Conservation (phyloP, 2,329 filamentous ascomycete species). For the Chrysoporthe puriensis region DNA sequence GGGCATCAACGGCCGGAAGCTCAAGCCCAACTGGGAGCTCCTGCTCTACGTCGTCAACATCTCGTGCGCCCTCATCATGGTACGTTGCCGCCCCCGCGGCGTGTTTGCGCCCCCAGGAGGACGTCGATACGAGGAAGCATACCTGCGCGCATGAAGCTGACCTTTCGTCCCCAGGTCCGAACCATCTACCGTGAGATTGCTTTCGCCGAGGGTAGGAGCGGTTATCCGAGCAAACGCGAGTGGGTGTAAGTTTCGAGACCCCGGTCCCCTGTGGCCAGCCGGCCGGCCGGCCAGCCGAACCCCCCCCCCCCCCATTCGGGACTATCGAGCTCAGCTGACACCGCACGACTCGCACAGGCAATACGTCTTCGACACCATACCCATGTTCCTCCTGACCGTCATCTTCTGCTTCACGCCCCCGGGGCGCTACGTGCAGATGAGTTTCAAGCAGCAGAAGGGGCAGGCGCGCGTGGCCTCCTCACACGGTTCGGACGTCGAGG, state of each 20-base stretch:
- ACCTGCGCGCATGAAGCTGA: background rate
- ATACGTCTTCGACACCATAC: constrained; percentile 40
- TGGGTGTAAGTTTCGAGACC: constrained; percentile 36
- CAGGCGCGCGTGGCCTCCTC: constrained; percentile 9
- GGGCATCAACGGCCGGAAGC: constrained; percentile 30
- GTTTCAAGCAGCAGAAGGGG: constrained; percentile 36
- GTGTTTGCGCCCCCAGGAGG: background rate
- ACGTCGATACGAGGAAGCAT: background rate
- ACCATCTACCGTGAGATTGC: constrained; percentile 24
- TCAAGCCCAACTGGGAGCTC: constrained; percentile 40
- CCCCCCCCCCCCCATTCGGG: background rate
- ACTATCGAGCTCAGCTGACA: background rate
- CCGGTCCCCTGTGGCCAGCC: background rate
- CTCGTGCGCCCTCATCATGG: constrained; percentile 38
- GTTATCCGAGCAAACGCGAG: constrained; percentile 34
- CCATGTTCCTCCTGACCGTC: constrained; percentile 35
- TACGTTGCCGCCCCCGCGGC: constrained; percentile 25
- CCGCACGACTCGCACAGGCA: constrained; percentile 26
- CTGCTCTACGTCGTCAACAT: constrained; percentile 41
- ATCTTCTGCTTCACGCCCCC: constrained; percentile 38
- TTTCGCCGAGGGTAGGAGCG: constrained; percentile 32
- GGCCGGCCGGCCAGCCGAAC: too few species aligned
- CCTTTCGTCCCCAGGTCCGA: constrained; percentile 29
- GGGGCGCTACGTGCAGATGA: constrained; percentile 39
- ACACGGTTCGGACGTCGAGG: constrained; percentile 16